Evolutionary conservation across 2,329 filamentous ascomycete genomes (phyloP).

Genomic region (Escovopsis weberi): DNA sequence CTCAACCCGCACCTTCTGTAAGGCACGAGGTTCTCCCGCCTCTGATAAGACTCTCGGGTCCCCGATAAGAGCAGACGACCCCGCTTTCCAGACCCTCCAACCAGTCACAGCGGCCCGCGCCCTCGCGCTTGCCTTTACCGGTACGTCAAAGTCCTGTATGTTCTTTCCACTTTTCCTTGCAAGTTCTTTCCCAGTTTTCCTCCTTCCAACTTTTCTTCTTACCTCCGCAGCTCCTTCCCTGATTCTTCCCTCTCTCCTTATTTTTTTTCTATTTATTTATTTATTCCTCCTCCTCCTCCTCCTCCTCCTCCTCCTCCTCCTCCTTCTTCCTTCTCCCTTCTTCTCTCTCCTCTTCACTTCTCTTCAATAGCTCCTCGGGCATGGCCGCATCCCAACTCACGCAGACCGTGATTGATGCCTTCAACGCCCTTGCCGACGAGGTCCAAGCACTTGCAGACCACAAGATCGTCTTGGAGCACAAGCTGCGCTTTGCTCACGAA

Average conservation of each 20-base stretch:
- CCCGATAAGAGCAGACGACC: no score
- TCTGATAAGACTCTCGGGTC: no score
- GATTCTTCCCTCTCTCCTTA: constrained; percentile 4
- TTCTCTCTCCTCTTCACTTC: constrained; percentile 5
- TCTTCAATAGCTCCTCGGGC: constrained; percentile 8
- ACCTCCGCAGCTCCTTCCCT: background rate
- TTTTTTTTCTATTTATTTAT: constrained; percentile 5
- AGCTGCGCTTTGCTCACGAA: constrained; percentile 50
- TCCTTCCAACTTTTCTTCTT: no score
- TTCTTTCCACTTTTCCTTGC: no score
- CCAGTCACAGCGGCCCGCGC: no score
- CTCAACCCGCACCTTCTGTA: no score
- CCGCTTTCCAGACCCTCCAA: no score
- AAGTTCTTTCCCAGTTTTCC: no score
- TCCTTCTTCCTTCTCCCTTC: constrained; percentile 9
- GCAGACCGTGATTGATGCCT: constrained; percentile 47
- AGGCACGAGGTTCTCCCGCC: no score
- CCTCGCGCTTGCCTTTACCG: no score
- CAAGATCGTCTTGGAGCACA: constrained; percentile 52
- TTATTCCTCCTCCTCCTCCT: background rate
- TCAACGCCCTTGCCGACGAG: constrained; percentile 49
- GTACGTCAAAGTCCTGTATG: no score
- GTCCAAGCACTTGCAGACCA: constrained; percentile 48
- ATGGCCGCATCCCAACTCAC: constrained; percentile 28
- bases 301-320: background rate